Conservation (phyloP, 176 grass and related monocot species). For the Chrysopogon serrulatus region DNA sequence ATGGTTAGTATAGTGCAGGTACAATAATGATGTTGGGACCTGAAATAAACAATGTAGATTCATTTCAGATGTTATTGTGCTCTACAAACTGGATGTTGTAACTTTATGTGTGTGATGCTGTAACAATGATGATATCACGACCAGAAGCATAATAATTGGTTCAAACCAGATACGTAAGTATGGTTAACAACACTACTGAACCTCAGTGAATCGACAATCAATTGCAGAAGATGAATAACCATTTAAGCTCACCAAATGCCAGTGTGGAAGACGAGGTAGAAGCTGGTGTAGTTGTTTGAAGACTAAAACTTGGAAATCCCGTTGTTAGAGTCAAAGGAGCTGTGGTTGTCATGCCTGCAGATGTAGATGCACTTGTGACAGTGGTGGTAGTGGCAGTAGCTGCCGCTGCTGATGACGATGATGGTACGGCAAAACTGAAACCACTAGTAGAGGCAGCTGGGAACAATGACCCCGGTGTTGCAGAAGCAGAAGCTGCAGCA, state of each 20-base stretch:
- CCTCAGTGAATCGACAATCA: background rate
- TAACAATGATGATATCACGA: background rate
- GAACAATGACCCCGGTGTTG: conserved; percentile 47
- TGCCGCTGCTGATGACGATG: conserved; percentile 35
- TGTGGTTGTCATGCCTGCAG: conserved; percentile 23
- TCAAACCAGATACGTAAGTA: background rate
- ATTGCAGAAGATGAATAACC: background rate
- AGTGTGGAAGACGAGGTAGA: conserved; percentile 31
- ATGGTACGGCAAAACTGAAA: conserved; percentile 43
- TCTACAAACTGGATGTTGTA: background rate
- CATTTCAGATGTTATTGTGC: background rate
- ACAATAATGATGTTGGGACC: background rate
- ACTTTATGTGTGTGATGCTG: background rate
- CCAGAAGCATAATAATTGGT: background rate
- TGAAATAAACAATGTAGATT: background rate
- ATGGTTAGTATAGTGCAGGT: background rate
- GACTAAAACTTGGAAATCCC: conserved; percentile 60
- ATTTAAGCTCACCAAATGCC: conserved; percentile 55
- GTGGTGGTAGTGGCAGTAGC: conserved; percentile 39
- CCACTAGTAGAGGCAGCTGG: conserved; percentile 29
- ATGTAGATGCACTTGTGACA: conserved; percentile 36
- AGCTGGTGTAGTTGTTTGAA: conserved; percentile 34
- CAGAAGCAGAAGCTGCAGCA: conserved; percentile 25
- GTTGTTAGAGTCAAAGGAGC: conserved; percentile 27
- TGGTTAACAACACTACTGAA: background rate